Conservation (phyloP, 352 stramenopile species). For the Pythium coloratum region DNA sequence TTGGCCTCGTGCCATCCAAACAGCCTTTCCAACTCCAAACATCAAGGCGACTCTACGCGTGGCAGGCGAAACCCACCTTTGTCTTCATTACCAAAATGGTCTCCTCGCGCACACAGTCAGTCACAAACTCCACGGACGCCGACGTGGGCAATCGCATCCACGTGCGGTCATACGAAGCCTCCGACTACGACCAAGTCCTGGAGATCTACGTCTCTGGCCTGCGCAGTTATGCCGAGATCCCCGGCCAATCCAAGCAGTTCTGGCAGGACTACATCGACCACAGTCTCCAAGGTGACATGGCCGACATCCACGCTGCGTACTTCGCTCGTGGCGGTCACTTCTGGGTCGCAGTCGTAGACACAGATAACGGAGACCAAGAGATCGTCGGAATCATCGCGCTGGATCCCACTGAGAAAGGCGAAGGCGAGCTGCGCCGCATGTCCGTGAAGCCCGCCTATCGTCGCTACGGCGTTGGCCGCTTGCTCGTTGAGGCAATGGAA, state of each 20-base stretch:
- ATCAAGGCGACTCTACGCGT: too few species aligned
- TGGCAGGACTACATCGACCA: slow-evolving; percentile 29
- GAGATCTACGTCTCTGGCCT: slow-evolving; percentile 29
- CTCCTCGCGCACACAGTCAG: too few species aligned
- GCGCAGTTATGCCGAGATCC: slow-evolving; percentile 11
- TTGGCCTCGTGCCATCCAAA: too few species aligned
- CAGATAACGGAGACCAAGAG: slow-evolving; percentile 17
- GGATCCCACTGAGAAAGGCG: slow-evolving; percentile 22
- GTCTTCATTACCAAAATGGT: too few species aligned
- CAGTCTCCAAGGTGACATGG: slow-evolving; percentile 35
- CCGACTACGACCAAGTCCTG: slow-evolving; percentile 14
- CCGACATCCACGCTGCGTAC: slow-evolving; percentile 41
- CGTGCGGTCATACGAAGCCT: slow-evolving; percentile 22
- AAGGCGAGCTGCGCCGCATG: slow-evolving; percentile 45
- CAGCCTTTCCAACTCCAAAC: too few species aligned
- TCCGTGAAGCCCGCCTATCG: slow-evolving; percentile 37
- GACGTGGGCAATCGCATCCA: not conserved
- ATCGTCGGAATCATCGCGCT: slow-evolving; percentile 37
- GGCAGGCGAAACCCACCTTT: too few species aligned
- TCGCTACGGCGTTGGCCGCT: slow-evolving; percentile 36
- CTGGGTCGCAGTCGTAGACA: slow-evolving; percentile 38
- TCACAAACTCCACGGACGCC: too few species aligned
- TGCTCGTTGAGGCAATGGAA: slow-evolving; percentile 39
- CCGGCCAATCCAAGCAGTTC: slow-evolving; percentile 1
- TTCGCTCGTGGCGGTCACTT: slow-evolving; percentile 44